Evolutionary conservation across 441 rosid species (phyloP), one percentile per base, ranked within the genome.

Genomic region (Eutrema salsugineum): DNA sequence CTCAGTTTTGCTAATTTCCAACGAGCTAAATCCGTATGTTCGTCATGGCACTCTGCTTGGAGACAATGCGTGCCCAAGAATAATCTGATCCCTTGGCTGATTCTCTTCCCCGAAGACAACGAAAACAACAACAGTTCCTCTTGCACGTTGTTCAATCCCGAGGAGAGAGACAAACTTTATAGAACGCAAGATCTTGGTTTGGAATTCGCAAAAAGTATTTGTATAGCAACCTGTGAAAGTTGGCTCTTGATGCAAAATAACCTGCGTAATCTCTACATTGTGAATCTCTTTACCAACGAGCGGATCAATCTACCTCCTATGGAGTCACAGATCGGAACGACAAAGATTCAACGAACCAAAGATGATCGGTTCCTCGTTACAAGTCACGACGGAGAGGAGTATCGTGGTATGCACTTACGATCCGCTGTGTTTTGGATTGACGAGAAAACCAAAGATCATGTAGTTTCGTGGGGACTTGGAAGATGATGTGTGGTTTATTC

Each of bases 221-320:
- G 43, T 39, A 39, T 8, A 5, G 14, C 1, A 39, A 11, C 43
- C 43, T 35, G 8, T 38, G 50, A 40, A 27, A 66, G 49, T 27
- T 51, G 50, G 71, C 40, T 66, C n/a, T 8, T 53, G 4, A 53
- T 40, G 62, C 49, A 17, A 40, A 61, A 66, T 51, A 6, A 14
- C 40, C 15, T 8, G 8, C 8, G 6, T 12, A 16, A 40, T 53
- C 40, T 53, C 22, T 19, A 44, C 27, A 55, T 68, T 44, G 2
- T 68, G 15, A 68, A 67, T 39, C 24, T 66, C 9, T 16, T 53
- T 12, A 53, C 71, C 5, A 51, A 39, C 10, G 62, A 66, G 62
- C 54, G 51, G 33, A 54, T 67, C 8, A n/a, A 54, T 17, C 62
- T 66, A n/a, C 71, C 53, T 0, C 5, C 51, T 11, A 0, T 54